A percentile compares a stretch with the other conserved stretches of the same genome.
Evolutionary conservation across 371 early-diverging fungal genomes (phyloP).

Genomic region (Mucor plumbeus): DNA sequence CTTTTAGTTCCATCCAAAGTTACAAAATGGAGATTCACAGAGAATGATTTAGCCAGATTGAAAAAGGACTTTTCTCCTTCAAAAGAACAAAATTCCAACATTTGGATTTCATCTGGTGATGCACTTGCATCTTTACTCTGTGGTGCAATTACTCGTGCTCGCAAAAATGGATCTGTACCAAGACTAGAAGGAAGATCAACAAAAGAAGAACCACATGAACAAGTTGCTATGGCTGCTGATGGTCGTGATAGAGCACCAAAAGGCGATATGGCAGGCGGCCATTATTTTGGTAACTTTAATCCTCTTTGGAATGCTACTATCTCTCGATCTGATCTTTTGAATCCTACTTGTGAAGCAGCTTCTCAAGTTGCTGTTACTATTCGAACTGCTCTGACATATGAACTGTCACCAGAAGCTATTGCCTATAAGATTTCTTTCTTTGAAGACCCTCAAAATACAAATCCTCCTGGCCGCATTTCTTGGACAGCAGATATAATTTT

Average conservation of each 20-base stretch:
- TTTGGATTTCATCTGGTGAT: slow-evolving; percentile 55
- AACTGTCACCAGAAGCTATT: slow-evolving; percentile 42
- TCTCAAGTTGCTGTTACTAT: slow-evolving; percentile 45
- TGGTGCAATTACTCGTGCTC: slow-evolving; percentile 48
- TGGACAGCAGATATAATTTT: slow-evolving; percentile 47
- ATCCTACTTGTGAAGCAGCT: slow-evolving; percentile 27
- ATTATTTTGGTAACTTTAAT: slow-evolving; percentile 53
- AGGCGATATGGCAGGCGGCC: slow-evolving; percentile 33
- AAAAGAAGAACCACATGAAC: slow-evolving; percentile 29
- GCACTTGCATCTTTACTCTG: slow-evolving; percentile 42
- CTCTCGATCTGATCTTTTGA: slow-evolving; percentile 37
- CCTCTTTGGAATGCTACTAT: slow-evolving; percentile 31
- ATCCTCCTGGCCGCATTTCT: slow-evolving; percentile 23
- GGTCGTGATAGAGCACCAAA: slow-evolving; percentile 43
- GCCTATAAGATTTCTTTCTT: slow-evolving; percentile 44
- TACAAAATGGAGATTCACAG: slow-evolving; percentile 40
- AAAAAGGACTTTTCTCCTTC: slow-evolving; percentile 40
- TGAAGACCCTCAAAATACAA: slow-evolving; percentile 24
- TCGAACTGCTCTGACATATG: slow-evolving; percentile 28
- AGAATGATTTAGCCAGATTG: slow-evolving; percentile 28
- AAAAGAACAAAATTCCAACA: neutral
- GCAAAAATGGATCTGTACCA: slow-evolving; percentile 28
- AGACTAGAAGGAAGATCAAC: slow-evolving; percentile 42
- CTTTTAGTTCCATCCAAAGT: slow-evolving; percentile 35
- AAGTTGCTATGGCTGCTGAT: slow-evolving; percentile 48